Conservation (phyloP, 1,139 yeast genomes). For the Candida neerlandica region DNA sequence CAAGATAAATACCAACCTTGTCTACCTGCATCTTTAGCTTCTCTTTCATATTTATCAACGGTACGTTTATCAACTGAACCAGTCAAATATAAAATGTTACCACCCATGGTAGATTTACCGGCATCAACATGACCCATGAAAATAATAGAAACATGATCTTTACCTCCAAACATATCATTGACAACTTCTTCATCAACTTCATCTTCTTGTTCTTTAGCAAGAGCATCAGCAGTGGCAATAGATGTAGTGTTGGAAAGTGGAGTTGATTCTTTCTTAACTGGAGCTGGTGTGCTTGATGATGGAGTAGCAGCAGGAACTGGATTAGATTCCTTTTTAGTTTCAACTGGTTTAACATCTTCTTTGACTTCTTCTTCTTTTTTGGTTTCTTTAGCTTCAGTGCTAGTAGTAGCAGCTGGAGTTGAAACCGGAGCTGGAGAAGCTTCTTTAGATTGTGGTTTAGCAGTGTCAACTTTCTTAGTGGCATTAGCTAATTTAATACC, state of each 20-base stretch:
- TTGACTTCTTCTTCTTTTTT: constrained; percentile 16
- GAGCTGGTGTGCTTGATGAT: constrained; percentile 8
- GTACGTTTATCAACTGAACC: constrained; percentile 99
- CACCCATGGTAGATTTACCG: constrained; percentile 99
- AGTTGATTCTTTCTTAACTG: constrained; percentile 9
- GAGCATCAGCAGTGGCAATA: constrained; percentile 43
- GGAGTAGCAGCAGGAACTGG: constrained; percentile 18
- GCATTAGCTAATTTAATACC: constrained; percentile 70
- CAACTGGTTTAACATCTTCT: constrained; percentile 10
- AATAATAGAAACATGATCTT: constrained; percentile 93
- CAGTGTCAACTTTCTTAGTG: constrained; percentile 38
- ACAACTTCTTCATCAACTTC: constrained; percentile 86
- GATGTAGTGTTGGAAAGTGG: constrained; percentile 14
- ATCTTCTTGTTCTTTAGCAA: constrained; percentile 77
- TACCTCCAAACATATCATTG: constrained; percentile 92
- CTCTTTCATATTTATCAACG: constrained; percentile 97
- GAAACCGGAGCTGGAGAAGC: constrained; percentile 23
- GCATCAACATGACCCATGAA: constrained; percentile 99
- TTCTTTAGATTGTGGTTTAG: constrained; percentile 23
- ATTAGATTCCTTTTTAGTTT: constrained; percentile 16
- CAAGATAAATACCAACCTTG: constrained; percentile 99
- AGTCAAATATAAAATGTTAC: constrained; percentile 87
- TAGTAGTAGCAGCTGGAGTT: constrained; percentile 15
- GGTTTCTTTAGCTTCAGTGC: constrained; percentile 22
- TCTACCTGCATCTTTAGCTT: constrained; percentile 98